A percentile compares a stretch with the other conserved stretches of the same genome.
phyloP scores from a whole-genome alignment of 371 early-diverging fungal species.

The Saksenaea oblongispora region DNA sequence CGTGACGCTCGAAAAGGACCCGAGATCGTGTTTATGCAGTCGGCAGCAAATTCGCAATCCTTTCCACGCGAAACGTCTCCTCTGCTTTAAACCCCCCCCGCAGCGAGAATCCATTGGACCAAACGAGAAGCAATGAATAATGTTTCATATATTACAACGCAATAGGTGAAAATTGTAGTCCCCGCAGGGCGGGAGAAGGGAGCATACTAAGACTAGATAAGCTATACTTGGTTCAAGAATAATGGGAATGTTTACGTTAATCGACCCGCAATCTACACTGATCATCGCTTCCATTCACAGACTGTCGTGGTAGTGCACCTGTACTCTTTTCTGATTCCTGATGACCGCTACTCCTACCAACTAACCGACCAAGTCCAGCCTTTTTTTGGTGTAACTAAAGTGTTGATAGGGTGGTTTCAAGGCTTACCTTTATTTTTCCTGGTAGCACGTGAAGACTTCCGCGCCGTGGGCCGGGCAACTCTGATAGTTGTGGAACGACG shows the following conservation, averaged over 20 bases:
- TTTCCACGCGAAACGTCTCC: too few species aligned
- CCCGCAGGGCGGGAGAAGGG: too few species aligned
- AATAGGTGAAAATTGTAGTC: too few species aligned
- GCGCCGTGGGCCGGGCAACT: background rate
- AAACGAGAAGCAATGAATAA: too few species aligned
- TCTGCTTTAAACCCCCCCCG: too few species aligned
- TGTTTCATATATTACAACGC: too few species aligned
- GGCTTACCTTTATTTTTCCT: background rate
- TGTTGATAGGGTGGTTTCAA: background rate
- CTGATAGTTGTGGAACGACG: background rate
- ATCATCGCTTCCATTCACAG: background rate
- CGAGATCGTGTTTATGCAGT: too few species aligned
- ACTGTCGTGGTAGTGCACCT: background rate
- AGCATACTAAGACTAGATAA: too few species aligned
- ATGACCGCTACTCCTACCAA: background rate
- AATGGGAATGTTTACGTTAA: background rate
- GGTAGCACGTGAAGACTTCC: background rate
- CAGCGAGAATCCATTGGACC: too few species aligned
- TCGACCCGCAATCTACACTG: background rate
- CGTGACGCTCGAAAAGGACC: too few species aligned
- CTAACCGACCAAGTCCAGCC: conserved; percentile 5
- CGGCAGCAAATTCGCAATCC: too few species aligned
- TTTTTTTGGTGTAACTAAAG: background rate
- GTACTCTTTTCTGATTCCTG: background rate
- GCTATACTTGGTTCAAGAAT: too few species aligned